Percentiles rank a stretch among this genome's conserved stretches.
Conservation (phyloP, 108 stramenopile species). For the Cylindrotheca closterium region DNA sequence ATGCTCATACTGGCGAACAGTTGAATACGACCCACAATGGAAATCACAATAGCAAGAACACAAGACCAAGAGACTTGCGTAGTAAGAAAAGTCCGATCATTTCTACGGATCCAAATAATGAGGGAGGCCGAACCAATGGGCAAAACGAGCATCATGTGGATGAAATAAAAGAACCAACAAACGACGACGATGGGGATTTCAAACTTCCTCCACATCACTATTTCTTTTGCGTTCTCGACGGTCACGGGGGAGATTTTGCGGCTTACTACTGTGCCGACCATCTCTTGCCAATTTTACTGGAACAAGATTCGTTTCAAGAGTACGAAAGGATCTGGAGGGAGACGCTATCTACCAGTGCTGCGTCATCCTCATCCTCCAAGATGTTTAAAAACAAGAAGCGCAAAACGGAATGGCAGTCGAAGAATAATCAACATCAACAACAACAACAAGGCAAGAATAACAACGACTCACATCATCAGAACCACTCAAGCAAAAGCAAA, state of each 20-base stretch:
- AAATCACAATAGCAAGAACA: no score
- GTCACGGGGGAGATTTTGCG: slow-evolving; percentile 78
- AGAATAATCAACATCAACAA: slow-evolving; percentile 4
- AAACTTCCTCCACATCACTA: slow-evolving; percentile 29
- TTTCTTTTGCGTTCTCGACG: slow-evolving; percentile 79
- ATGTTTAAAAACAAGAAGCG: slow-evolving; percentile 4
- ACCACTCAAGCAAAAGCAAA: slow-evolving; percentile 9
- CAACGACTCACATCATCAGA: slow-evolving; percentile 11
- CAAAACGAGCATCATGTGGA: no score
- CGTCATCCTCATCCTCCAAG: neutral
- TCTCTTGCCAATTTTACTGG: slow-evolving; percentile 45
- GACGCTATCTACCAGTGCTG: neutral
- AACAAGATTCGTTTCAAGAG: slow-evolving; percentile 35
- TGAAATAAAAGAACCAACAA: neutral
- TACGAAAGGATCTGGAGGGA: slow-evolving; percentile 33
- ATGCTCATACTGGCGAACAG: slow-evolving; percentile 2
- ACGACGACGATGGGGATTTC: neutral
- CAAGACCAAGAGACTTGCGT: no score
- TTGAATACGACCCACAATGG: no score
- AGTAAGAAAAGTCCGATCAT: no score
- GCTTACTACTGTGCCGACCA: slow-evolving; percentile 56
- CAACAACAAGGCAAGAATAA: neutral
- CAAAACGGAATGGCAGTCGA: neutral
- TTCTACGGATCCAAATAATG: no score
- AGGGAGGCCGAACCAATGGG: no score